Conservation (phyloP, 106 monocot genomes). For the Alisma plantagoaquatica region DNA sequence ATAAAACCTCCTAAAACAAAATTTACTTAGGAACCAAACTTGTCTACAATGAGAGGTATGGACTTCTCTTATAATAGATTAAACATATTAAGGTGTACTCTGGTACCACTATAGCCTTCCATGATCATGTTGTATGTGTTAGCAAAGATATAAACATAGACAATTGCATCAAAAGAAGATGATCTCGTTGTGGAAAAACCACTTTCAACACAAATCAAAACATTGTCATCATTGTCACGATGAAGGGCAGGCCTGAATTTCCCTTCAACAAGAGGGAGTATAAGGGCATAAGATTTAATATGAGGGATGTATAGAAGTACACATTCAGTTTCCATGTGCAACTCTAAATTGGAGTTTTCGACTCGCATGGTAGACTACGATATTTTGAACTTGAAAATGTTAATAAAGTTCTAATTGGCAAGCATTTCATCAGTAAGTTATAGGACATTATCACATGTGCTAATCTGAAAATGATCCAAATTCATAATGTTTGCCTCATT, state of each 20-base stretch:
- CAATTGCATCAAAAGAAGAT: slow-evolving; percentile 24
- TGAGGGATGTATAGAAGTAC: slow-evolving; percentile 31
- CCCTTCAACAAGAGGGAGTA: slow-evolving; percentile 35
- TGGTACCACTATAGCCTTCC: slow-evolving; percentile 19
- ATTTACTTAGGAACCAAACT: no score
- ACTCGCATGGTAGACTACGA: slow-evolving; percentile 53
- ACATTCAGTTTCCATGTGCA: slow-evolving; percentile 54
- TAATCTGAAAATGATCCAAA: no score
- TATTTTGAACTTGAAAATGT: slow-evolving; percentile 54
- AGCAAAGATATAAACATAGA: slow-evolving; percentile 24
- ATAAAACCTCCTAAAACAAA: no score
- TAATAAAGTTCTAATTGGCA: slow-evolving; percentile 15
- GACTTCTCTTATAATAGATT: slow-evolving; percentile 39
- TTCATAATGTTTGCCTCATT: background rate
- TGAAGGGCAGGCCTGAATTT: slow-evolving; percentile 30
- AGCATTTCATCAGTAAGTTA: slow-evolving; percentile 22
- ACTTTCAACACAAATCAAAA: slow-evolving; percentile 33
- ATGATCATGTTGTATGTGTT: slow-evolving; percentile 29
- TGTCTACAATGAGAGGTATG: slow-evolving; percentile 22
- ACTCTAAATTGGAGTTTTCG: slow-evolving; percentile 18
- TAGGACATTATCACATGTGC: slow-evolving; percentile 2
- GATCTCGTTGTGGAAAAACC: slow-evolving; percentile 10
- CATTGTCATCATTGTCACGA: slow-evolving; percentile 14
- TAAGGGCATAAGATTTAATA: slow-evolving; percentile 17
- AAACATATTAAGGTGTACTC: slow-evolving; percentile 37